These are phyloP conservation scores for Phytophthora ramorum DNA, from an alignment of 352 stramenopile genomes.

Conservation along the genomic window DNA sequence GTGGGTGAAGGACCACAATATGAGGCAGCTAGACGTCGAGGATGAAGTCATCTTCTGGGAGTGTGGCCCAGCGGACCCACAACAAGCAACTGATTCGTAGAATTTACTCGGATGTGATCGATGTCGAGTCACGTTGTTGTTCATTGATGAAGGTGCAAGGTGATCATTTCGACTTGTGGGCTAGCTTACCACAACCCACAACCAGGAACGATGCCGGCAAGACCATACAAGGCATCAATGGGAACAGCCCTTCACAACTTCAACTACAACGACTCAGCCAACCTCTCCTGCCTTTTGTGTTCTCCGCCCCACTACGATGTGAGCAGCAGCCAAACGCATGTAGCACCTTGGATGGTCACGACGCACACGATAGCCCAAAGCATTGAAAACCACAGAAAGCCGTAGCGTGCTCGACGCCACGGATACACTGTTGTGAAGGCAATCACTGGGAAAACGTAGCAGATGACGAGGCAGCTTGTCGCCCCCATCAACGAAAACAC, in stretches of 20 bases:
- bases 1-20: constrained; percentile 24
- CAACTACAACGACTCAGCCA: constrained; percentile 1
- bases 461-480: constrained; percentile 54
- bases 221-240: too few relatives aligned
- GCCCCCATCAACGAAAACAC: constrained; percentile 65
- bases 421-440: constrained; percentile 60
- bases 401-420: constrained; percentile 37
- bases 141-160: neutral
- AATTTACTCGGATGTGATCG: too few relatives aligned
- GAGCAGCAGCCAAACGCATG: constrained; percentile 30
- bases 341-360: constrained; percentile 33
- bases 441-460: constrained; percentile 53
- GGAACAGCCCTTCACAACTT: neutral
- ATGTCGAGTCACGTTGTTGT: too few relatives aligned
- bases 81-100: constrained; percentile 21
- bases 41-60: constrained; percentile 29
- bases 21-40: constrained; percentile 21
- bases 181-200: neutral
- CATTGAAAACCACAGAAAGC: constrained; percentile 25
- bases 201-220: neutral
- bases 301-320: constrained; percentile 6
- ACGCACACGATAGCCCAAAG: constrained; percentile 27
- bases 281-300: constrained; percentile 40
- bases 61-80: neutral
- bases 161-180: neutral